Conservation (phyloP, 306 rosid genomes). For the Rosa rugosa region DNA sequence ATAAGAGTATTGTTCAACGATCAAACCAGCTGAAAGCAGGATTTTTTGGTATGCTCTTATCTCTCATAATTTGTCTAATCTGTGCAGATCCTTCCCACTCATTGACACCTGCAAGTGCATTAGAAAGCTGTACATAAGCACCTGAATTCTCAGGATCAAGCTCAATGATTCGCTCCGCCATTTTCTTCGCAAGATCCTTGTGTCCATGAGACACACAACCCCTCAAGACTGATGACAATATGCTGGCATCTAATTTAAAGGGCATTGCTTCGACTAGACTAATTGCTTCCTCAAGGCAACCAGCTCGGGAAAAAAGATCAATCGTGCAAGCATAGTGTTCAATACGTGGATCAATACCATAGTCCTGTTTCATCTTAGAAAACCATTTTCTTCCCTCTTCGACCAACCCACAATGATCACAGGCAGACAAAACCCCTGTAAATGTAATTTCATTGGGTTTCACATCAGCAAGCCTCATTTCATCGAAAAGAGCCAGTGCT, state of each 20-base stretch:
- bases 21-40: constrained; percentile 74
- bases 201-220: constrained; percentile 65
- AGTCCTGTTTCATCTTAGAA: constrained; percentile 44
- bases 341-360: constrained; percentile 48
- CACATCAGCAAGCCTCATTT: constrained; percentile 55
- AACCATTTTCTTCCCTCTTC: constrained; percentile 70
- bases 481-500: constrained; percentile 54
- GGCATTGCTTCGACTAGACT: constrained; percentile 56
- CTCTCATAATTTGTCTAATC: constrained; percentile 57
- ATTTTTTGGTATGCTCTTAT: constrained; percentile 45
- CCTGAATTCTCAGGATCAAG: constrained; percentile 62
- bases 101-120: constrained; percentile 55
- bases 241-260: constrained; percentile 58
- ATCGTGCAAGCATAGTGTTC: constrained; percentile 77
- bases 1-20: constrained; percentile 28
- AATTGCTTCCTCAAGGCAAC: constrained; percentile 61
- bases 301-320: constrained; percentile 68
- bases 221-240: constrained; percentile 70
- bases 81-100: constrained; percentile 79
- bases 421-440: constrained; percentile 67
- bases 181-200: constrained; percentile 51
- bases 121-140: constrained; percentile 72
- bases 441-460: constrained; percentile 63
- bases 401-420: constrained; percentile 69
- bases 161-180: constrained; percentile 55